Conservation (phyloP, 257 asterid species). For the Solanum etuberosum region DNA sequence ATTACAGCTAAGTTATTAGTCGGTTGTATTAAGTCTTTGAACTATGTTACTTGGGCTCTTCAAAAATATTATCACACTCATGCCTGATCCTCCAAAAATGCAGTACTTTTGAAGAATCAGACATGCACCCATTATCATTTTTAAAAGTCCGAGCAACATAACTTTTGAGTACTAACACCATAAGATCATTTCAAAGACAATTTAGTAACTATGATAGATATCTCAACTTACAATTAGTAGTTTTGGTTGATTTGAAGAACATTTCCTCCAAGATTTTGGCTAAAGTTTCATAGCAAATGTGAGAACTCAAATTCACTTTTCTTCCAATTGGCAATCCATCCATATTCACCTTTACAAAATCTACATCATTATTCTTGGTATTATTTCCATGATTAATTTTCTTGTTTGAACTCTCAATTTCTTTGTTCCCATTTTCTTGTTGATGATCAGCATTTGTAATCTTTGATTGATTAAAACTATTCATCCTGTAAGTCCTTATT, state of each 20-base stretch:
- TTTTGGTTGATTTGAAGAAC: conserved; percentile 48
- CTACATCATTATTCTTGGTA: conserved; percentile 28
- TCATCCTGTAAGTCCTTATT: conserved; percentile 58
- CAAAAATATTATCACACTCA: background rate
- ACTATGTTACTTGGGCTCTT: background rate
- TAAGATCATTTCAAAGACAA: background rate
- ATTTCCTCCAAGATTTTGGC: conserved; percentile 54
- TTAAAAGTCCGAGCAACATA: background rate
- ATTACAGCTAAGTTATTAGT: background rate
- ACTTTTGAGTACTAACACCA: background rate
- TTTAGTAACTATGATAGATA: background rate
- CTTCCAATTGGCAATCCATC: conserved; percentile 78
- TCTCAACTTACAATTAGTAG: conserved; percentile 10
- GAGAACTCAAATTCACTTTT: conserved; percentile 67
- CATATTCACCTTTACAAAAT: conserved; percentile 74
- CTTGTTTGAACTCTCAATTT: conserved; percentile 41
- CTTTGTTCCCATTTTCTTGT: conserved; percentile 43
- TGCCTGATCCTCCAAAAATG: background rate
- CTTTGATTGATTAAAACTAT: conserved; percentile 49
- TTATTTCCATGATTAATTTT: conserved; percentile 41
- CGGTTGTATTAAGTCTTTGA: background rate
- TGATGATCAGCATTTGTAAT: conserved; percentile 34
- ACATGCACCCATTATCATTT: background rate
- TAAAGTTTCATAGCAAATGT: conserved; percentile 43
- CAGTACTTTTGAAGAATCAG: background rate